A percentile compares a stretch with the other conserved stretches of the same genome.
Evolutionary conservation across 257 asterid species (phyloP).

Genomic region (Jacaranda copaia): DNA sequence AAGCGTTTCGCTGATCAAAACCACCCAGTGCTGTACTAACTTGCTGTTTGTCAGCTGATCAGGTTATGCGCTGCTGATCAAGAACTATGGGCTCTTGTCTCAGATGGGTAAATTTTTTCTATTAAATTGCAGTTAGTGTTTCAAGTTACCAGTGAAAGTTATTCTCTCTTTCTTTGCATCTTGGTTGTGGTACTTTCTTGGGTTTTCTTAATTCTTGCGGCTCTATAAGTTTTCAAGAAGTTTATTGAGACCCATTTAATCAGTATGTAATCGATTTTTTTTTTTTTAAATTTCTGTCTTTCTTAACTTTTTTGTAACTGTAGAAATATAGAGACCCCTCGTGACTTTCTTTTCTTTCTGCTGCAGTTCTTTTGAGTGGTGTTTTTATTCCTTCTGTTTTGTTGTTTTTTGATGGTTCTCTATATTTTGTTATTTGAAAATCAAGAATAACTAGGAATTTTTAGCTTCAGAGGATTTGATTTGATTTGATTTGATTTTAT

Average conservation of each 20-base stretch:
- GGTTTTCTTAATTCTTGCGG: neutral
- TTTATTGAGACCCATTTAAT: slow-evolving; percentile 32
- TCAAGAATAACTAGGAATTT: neutral
- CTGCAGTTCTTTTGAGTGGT: neutral
- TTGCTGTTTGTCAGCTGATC: slow-evolving; percentile 30
- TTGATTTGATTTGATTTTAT: too few relatives aligned
- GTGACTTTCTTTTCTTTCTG: slow-evolving; percentile 18
- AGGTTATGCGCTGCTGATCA: slow-evolving; percentile 39
- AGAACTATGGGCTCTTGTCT: slow-evolving; percentile 27
- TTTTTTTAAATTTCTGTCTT: neutral
- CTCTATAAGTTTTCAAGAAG: neutral
- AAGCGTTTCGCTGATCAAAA: slow-evolving; percentile 39
- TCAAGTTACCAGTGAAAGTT: neutral
- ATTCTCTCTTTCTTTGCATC: neutral
- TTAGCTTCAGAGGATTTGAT: neutral
- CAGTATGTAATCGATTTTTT: slow-evolving; percentile 17
- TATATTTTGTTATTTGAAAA: neutral
- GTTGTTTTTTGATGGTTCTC: neutral
- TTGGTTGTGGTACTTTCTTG: neutral
- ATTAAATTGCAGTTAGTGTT: slow-evolving; percentile 4
- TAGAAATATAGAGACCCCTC: neutral
- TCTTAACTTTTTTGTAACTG: neutral
- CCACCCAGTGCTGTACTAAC: slow-evolving; percentile 27
- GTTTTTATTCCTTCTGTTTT: neutral
- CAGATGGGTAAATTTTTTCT: slow-evolving; percentile 40